Evolutionary conservation across 768 basidiomycete genomes (phyloP), one percentile per base, ranked within the genome.

Genomic region (Rhizopogon rudus): DNA sequence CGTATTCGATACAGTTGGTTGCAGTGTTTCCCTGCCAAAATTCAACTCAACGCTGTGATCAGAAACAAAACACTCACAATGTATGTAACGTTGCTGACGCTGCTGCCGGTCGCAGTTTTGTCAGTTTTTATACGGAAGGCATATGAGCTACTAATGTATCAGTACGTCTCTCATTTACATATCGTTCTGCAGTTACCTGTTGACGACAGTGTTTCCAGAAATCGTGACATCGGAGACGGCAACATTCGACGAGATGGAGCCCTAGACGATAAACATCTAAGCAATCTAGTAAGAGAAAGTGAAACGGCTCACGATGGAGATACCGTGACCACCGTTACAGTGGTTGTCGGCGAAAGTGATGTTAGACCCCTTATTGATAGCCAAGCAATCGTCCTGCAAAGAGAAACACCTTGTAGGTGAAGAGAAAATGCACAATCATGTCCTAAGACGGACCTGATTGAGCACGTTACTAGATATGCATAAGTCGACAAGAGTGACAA

Each of bases 61-160:
- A 13, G 53, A n/a, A 4, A 12, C 6, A 29, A 44, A 20, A 13
- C 3, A 60, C 73, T 44, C 61, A 79, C 79, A 2, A 70, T 72
- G 64, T 79, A 84, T 4, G 75, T 79, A 52, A 84, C 67, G 57
- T 77, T 75, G 3, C 72, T 62, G 5, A 87, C 82, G 7, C 64
- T 71, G 51, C 79, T 77, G 42, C 71, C 72, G 6, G 73, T 75
- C 5, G 84, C 76, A 44, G 57, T 49, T 16, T 73, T 63, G 5
- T 78, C 60, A 6, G 78, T 83, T 69, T 86, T 88, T 69, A 88
- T 86, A 44, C 84, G 80, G 44, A 87, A 73, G 0, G 77, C 83
- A 63, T 80, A 78, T 52, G 71, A 67, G 56, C 82, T 83, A 28
- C 31, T n/a, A 3, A 3, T 9, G 5, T 14, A 45, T 29, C 14